Percentiles rank a stretch among this genome's conserved stretches.
These are phyloP conservation scores for Tephrocybe sp. DNA, from an alignment of 768 basidiomycete species.

Conservation along the genomic window DNA sequence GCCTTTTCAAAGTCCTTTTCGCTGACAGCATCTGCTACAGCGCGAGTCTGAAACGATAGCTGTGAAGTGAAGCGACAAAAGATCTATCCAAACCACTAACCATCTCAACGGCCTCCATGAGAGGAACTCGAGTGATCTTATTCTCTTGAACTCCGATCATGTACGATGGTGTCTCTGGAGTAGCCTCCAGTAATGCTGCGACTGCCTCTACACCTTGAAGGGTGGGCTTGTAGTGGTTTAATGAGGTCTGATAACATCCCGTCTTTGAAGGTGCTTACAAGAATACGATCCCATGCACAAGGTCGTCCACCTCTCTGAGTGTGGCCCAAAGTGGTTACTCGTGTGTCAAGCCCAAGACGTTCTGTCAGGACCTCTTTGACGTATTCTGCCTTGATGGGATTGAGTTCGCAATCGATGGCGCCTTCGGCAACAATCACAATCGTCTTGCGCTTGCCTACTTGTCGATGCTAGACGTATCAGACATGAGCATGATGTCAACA, in stretches of 20 bases:
- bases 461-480: conserved; percentile 77
- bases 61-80: not conserved
- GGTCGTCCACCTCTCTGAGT: conserved; percentile 95
- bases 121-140: conserved; percentile 88
- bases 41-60: conserved; percentile 67
- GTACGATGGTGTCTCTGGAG: conserved; percentile 89
- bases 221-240: conserved; percentile 62
- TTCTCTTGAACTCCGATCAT: conserved; percentile 98
- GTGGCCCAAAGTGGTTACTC: conserved; percentile 97
- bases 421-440: conserved; percentile 99
- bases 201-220: conserved; percentile 96
- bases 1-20: conserved; percentile 85
- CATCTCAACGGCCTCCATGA: conserved; percentile 92
- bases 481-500: not conserved
- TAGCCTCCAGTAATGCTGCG: conserved; percentile 80
- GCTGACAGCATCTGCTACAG: conserved; percentile 80
- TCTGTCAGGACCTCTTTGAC: conserved; percentile 89
- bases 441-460: conserved; percentile 93
- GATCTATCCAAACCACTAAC: conserved; percentile 35
- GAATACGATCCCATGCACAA: conserved; percentile 88
- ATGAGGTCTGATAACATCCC: not conserved
- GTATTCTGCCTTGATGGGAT: conserved; percentile 90
- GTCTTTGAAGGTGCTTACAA: conserved; percentile 52
- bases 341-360: conserved; percentile 87
- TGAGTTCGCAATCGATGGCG: conserved; percentile 82